These are phyloP conservation scores for Eucalyptus lansdowneana DNA, from an alignment of 345 rosid genomes.

Conservation along the genomic window DNA sequence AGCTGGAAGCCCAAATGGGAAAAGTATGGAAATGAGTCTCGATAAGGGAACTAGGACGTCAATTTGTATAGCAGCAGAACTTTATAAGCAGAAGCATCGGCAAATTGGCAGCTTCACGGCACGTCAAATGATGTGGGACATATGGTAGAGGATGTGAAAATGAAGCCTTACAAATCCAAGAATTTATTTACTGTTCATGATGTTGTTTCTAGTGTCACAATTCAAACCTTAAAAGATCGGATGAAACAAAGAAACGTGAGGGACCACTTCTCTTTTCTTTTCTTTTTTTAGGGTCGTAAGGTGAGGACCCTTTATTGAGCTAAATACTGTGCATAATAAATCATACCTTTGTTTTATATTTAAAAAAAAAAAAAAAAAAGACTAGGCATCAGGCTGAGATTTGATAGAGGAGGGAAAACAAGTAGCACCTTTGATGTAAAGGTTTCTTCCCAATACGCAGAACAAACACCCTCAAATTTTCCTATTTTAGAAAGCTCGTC, in stretches of 20 bases:
- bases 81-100: not conserved
- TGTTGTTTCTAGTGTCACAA: not conserved
- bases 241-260: not conserved
- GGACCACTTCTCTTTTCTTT: too few relatives aligned
- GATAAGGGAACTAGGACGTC: not conserved
- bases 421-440: constrained; percentile 58
- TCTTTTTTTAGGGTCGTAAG: too few relatives aligned
- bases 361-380: too few relatives aligned
- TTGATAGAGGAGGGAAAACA: not conserved
- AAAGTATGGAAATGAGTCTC: not conserved
- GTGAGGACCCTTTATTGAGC: not conserved
- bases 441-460: constrained; percentile 68
- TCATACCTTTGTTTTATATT: not conserved
- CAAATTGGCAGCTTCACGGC: not conserved
- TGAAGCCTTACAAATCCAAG: not conserved
- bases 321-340: not conserved
- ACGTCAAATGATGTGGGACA: not conserved
- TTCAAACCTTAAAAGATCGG: not conserved
- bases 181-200: not conserved
- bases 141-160: not conserved
- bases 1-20: not conserved
- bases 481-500: constrained; percentile 53
- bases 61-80: not conserved
- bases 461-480: constrained; percentile 41
- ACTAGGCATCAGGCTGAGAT: not conserved